Percentiles rank a stretch among this genome's conserved stretches.
Conservation (phyloP, 345 rosid species). For the Kandelia obovata region DNA sequence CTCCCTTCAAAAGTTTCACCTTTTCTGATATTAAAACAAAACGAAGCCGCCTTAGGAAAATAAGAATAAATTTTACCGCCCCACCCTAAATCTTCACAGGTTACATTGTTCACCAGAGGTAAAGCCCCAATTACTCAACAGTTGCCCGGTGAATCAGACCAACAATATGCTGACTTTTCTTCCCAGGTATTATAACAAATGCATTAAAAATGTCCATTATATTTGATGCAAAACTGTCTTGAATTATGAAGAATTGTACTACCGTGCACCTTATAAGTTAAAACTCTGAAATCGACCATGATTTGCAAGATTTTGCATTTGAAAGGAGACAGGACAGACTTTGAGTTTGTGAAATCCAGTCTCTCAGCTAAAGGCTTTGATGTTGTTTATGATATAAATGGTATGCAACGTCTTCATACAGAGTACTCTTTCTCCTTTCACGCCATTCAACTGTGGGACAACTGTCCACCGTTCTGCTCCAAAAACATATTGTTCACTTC, state of each 20-base stretch:
- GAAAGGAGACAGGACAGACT: constrained; percentile 96
- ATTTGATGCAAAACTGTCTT: background rate
- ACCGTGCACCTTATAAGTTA: background rate
- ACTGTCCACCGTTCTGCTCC: background rate
- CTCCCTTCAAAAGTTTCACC: no score
- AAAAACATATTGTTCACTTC: background rate
- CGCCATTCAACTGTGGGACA: background rate
- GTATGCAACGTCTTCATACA: constrained; percentile 28
- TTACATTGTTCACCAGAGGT: constrained; percentile 90
- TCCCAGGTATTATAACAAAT: constrained; percentile 55
- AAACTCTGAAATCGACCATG: constrained; percentile 9
- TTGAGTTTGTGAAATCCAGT: constrained; percentile 91
- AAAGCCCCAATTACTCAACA: constrained; percentile 84
- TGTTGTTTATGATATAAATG: constrained; percentile 93
- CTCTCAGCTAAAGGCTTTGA: constrained; percentile 90
- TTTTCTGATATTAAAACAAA: no score
- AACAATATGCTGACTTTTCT: constrained; percentile 76
- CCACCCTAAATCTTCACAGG: constrained; percentile 43
- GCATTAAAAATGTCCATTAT: background rate
- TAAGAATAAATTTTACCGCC: background rate
- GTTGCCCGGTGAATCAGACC: constrained; percentile 86
- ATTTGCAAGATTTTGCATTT: constrained; percentile 70
- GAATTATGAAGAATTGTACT: background rate
- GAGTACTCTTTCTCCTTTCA: background rate
- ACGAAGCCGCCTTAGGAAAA: background rate